Conservation (phyloP, 305 asterid species). For the Nicotiana rustica region DNA sequence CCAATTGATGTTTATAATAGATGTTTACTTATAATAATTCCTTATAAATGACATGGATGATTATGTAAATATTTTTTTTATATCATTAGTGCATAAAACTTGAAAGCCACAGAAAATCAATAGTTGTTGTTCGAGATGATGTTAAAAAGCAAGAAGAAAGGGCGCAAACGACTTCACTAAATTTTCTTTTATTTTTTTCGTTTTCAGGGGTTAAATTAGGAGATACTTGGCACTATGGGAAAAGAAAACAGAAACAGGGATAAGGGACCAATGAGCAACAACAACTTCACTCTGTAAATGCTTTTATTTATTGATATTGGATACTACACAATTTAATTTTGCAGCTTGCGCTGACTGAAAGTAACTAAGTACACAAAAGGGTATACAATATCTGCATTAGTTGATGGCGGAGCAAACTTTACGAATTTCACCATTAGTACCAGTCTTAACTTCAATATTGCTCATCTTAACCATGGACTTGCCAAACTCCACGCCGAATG, state of each 20-base stretch:
- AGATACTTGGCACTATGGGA: not conserved
- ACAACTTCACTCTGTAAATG: not conserved
- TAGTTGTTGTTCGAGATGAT: not conserved
- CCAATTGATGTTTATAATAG: no score
- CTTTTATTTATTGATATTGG: not conserved
- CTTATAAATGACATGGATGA: no score
- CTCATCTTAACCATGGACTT: slow-evolving; percentile 51
- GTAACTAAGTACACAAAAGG: not conserved
- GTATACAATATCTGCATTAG: not conserved
- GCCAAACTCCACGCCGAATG: slow-evolving; percentile 37
- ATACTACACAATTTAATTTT: not conserved
- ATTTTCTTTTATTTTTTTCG: not conserved
- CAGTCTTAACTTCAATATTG: slow-evolving; percentile 41
- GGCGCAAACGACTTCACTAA: not conserved
- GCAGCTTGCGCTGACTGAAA: slow-evolving; percentile 32
- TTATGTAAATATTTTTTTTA: no score
- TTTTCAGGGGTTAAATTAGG: not conserved
- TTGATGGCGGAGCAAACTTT: slow-evolving; percentile 41
- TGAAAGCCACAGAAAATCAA: no score
- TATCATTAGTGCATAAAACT: no score
- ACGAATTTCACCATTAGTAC: slow-evolving; percentile 46
- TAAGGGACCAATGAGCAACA: not conserved
- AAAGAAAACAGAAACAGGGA: not conserved
- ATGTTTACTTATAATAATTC: not conserved
- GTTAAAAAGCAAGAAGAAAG: not conserved